A percentile compares a stretch with the other conserved stretches of the same genome.
Evolutionary conservation across 2,329 filamentous ascomycete species (phyloP).

Genomic region (Alternaria conjuncta): DNA sequence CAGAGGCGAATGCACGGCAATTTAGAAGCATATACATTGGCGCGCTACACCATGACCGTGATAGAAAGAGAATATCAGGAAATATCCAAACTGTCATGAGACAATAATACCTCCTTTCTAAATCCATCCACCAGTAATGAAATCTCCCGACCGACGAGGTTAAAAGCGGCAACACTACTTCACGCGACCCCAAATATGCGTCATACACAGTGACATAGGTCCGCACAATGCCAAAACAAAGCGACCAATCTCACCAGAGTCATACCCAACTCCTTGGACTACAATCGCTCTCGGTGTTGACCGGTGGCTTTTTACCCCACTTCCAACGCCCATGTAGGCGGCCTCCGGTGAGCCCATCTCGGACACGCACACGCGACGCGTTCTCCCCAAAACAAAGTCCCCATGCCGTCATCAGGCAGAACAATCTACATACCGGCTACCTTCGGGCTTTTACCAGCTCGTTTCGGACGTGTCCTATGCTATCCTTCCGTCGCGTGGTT

Average conservation of each 20-base stretch:
- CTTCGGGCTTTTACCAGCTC: neutral
- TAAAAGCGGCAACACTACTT: neutral
- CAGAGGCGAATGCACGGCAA: neutral
- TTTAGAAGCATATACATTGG: neutral
- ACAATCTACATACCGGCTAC: neutral
- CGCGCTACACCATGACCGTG: neutral
- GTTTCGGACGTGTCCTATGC: neutral
- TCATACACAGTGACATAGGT: neutral
- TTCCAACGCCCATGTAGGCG: neutral
- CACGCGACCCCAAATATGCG: neutral
- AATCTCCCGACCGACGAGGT: neutral
- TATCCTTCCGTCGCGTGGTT: constrained; percentile 5
- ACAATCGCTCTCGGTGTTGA: neutral
- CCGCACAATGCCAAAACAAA: neutral
- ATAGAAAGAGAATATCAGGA: neutral
- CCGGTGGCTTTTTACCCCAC: constrained; percentile 1
- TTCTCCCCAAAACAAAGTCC: neutral
- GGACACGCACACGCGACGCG: neutral
- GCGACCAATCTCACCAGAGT: neutral
- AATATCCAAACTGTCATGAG: neutral
- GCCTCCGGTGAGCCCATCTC: neutral
- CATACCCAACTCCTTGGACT: neutral
- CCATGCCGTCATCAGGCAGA: neutral
- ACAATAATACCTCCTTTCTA: neutral
- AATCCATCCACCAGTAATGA: neutral